Base-by-base conservation (phyloP, 305 asterid species). In the Fraxinus latifolia region DNA sequence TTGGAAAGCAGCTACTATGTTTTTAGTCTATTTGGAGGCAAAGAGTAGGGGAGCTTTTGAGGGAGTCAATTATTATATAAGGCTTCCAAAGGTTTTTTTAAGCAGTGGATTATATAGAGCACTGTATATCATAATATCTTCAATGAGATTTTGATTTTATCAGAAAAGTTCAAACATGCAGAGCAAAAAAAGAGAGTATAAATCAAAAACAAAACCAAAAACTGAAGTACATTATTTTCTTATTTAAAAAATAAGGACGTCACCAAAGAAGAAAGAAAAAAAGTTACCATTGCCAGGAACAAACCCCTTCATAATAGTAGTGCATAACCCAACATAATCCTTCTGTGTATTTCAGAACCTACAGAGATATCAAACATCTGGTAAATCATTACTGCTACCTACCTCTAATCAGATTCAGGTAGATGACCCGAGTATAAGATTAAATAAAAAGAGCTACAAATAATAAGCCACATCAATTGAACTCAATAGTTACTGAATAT, bases 321-420 rank as follows among this genome's bases (percentile, higher is more conserved):
- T 90, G 98, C 99, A 96, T 93, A 83, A 96, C 99, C 99, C 99
- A 96, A 87, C 99, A 96, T 81, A 94, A 81, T 77, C 99, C 99
- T 89, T 96, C 98, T 3, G 93, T 88, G 87, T 96, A 96, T 86
- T 89, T 96, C 78, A 87, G 77, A 77, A 91, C 99, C 99, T 95
- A 92, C 83, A 82, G 36, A 79, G 58, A 76, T 84, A 82, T 80
- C 55, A 78, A 79, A 84, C 29, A 58, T 58, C 29, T 14, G 6
- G 65, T 55, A 5, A 55, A 55, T 17, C 65, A 55, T 55, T 55
- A n/a, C 65, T n/a, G 25, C 65, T 17, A 17, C 25, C 11, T 17
- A 29, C 74, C 19, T 68, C 15, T 25, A 68, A 27, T 29, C 19
- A 29, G 37, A 11, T 68, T 12, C 19, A 27, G 23, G 21, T 29